phyloP scores from a whole-genome alignment of 2,329 filamentous ascomycete genomes.

The Aspergillus tubingensis region DNA sequence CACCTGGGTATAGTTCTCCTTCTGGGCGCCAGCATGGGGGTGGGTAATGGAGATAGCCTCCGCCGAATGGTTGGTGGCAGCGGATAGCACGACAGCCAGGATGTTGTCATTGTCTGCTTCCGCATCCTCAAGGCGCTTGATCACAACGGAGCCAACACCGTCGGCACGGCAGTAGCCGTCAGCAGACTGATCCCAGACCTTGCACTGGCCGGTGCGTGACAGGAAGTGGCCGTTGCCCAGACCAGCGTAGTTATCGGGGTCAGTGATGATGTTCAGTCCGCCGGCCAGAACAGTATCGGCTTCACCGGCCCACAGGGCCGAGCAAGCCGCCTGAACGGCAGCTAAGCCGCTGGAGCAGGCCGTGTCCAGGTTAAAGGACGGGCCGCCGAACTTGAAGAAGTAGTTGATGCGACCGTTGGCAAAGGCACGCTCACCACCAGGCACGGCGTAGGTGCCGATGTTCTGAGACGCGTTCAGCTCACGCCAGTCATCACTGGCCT shows the following conservation, averaged over 20 bases:
- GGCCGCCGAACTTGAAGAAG: constrained; percentile 73
- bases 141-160: constrained; percentile 50
- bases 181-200: constrained; percentile 51
- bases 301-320: constrained; percentile 70
- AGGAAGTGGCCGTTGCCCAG: constrained; percentile 56
- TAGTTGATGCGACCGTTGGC: constrained; percentile 69
- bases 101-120: constrained; percentile 50
- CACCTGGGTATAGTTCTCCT: constrained; percentile 39
- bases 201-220: constrained; percentile 48
- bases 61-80: constrained; percentile 48
- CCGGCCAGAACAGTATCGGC: constrained; percentile 79
- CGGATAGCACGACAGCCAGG: constrained; percentile 46
- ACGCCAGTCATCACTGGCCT: too few relatives aligned
- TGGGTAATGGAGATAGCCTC: constrained; percentile 50
- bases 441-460: too few relatives aligned
- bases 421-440: constrained; percentile 50
- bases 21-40: constrained; percentile 44
- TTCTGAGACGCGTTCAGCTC: too few relatives aligned
- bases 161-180: constrained; percentile 60
- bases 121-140: constrained; percentile 56
- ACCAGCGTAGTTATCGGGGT: constrained; percentile 75
- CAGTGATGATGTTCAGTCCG: constrained; percentile 70
- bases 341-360: constrained; percentile 66
- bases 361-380: constrained; percentile 70
- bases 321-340: constrained; percentile 70